phyloP scores from a whole-genome alignment of 2,329 filamentous ascomycete genomes.

The Orbilia oligospora region DNA sequence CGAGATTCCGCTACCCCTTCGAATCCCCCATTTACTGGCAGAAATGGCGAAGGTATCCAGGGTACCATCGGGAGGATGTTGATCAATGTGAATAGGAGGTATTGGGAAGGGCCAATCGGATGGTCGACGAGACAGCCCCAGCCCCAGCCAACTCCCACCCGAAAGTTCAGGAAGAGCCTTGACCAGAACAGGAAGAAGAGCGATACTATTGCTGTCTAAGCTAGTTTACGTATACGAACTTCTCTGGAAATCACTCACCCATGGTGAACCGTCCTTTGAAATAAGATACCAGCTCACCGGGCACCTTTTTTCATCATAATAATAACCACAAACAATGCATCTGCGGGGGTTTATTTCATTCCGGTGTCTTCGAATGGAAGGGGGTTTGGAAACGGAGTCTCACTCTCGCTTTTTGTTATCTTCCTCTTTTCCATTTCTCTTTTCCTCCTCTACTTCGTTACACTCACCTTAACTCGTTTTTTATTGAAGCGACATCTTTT shows the following conservation, averaged over 20 bases:
- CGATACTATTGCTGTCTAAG: slow-evolving; percentile 51
- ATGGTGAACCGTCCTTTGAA: slow-evolving; percentile 6
- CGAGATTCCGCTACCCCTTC: slow-evolving; percentile 70
- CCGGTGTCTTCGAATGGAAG: slow-evolving; percentile 11
- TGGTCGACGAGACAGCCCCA: slow-evolving; percentile 59
- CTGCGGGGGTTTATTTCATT: slow-evolving; percentile 8
- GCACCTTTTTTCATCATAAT: neutral
- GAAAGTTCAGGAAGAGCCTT: slow-evolving; percentile 62
- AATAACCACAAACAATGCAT: slow-evolving; percentile 16
- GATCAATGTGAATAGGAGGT: slow-evolving; percentile 79
- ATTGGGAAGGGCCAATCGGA: slow-evolving; percentile 73
- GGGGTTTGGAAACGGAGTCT: slow-evolving; percentile 20
- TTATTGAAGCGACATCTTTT: slow-evolving; percentile 29
- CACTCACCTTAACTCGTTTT: neutral
- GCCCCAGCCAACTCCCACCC: slow-evolving; percentile 36
- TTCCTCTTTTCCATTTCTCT: neutral
- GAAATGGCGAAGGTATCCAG: slow-evolving; percentile 82
- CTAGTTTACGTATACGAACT: neutral
- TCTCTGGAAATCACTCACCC: neutral
- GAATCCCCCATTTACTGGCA: slow-evolving; percentile 70
- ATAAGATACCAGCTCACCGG: slow-evolving; percentile 9
- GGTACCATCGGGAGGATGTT: slow-evolving; percentile 84
- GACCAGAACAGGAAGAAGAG: slow-evolving; percentile 62
- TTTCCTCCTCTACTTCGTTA: slow-evolving; percentile 15
- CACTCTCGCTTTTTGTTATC: slow-evolving; percentile 8